These are phyloP conservation scores for Earliella scabrosa DNA, from an alignment of 1,284 basidiomycete species.

Conservation along the genomic window DNA sequence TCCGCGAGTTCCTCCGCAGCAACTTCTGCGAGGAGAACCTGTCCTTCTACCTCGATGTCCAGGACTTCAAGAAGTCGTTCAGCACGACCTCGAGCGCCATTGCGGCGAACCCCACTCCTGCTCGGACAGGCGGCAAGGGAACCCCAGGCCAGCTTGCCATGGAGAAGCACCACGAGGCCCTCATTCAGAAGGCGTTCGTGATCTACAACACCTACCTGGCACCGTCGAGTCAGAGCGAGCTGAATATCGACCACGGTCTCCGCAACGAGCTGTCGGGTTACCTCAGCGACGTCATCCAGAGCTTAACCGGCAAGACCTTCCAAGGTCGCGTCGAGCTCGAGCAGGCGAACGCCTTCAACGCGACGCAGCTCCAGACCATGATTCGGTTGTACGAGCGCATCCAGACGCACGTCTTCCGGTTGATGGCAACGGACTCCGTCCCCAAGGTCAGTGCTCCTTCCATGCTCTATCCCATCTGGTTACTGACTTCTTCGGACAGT, in stretches of 20 bases:
- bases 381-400: constrained; percentile 95
- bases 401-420: constrained; percentile 93
- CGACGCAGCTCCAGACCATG: constrained; percentile 93
- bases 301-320: constrained; percentile 74
- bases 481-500: constrained; percentile 47
- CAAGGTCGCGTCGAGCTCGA: constrained; percentile 81
- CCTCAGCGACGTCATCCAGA: constrained; percentile 85
- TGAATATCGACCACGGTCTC: constrained; percentile 97
- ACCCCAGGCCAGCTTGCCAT: constrained; percentile 87
- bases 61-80: constrained; percentile 97
- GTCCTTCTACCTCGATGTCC: constrained; percentile 95
- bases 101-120: constrained; percentile 52
- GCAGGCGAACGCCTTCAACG: constrained; percentile 81
- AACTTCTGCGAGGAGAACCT: constrained; percentile 99
- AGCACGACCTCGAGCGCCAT: constrained; percentile 92
- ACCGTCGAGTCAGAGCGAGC: constrained; percentile 92
- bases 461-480: not conserved
- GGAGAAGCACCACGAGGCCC: constrained; percentile 96
- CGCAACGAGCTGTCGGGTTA: constrained; percentile 94
- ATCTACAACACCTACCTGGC: constrained; percentile 97
- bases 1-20: constrained; percentile 91
- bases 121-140: constrained; percentile 43
- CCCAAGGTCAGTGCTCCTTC: constrained; percentile 72
- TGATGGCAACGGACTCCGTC: constrained; percentile 98
- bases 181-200: constrained; percentile 93